A percentile compares a stretch with the other conserved stretches of the same genome.
These are phyloP conservation scores for Xanthoconium separans DNA, from an alignment of 1,284 basidiomycete genomes.

Conservation along the genomic window DNA sequence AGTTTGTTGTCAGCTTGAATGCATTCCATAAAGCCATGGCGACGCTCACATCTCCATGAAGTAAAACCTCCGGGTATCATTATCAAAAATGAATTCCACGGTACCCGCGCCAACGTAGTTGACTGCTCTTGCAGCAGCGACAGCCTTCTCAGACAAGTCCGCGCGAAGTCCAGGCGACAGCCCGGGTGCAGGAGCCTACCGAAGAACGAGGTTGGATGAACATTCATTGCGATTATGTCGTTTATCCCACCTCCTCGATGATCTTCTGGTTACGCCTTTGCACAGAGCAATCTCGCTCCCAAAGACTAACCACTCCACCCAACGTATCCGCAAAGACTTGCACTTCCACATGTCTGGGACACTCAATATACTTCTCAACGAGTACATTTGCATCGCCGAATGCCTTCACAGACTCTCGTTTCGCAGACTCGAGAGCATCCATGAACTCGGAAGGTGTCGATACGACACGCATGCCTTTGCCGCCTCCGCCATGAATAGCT, in stretches of 20 bases:
- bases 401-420: slow-evolving; percentile 82
- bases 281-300: slow-evolving; percentile 94
- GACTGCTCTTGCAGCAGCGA: slow-evolving; percentile 89
- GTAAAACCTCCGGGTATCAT: slow-evolving; percentile 80
- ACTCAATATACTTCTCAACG: slow-evolving; percentile 84
- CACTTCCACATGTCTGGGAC: slow-evolving; percentile 86
- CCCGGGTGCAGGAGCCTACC: slow-evolving; percentile 88
- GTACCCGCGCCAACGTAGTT: slow-evolving; percentile 90
- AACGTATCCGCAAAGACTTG: slow-evolving; percentile 84
- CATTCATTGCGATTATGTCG: not conserved
- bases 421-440: slow-evolving; percentile 80
- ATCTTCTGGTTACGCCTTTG: slow-evolving; percentile 95
- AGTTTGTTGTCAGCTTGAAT: slow-evolving; percentile 1
- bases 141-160: slow-evolving; percentile 84
- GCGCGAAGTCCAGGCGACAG: slow-evolving; percentile 72
- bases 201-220: not conserved
- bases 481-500: slow-evolving; percentile 94
- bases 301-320: slow-evolving; percentile 82
- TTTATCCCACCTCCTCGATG: slow-evolving; percentile 70
- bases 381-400: slow-evolving; percentile 87
- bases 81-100: slow-evolving; percentile 93
- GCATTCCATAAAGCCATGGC: not conserved
- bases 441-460: slow-evolving; percentile 62
- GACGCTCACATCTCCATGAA: slow-evolving; percentile 88
- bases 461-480: slow-evolving; percentile 96